These are phyloP conservation scores for Pyrenochaeta sp. DNA, from an alignment of 2,329 filamentous ascomycete species.

Conservation along the genomic window DNA sequence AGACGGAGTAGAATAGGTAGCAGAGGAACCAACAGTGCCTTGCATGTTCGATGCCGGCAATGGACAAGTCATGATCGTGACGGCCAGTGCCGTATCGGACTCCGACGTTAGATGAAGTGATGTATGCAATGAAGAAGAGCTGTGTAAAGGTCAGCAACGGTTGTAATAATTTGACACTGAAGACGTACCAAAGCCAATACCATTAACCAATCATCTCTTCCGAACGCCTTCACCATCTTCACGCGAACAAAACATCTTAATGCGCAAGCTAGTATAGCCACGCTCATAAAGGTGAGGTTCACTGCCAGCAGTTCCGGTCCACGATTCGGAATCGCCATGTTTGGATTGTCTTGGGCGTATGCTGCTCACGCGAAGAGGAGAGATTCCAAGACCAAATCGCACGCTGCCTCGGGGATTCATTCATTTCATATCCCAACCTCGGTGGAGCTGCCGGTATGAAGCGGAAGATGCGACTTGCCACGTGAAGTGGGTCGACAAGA, in stretches of 20 bases:
- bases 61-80: slow-evolving; percentile 34
- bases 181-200: slow-evolving; percentile 37
- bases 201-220: slow-evolving; percentile 48
- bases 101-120: slow-evolving; percentile 35
- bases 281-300: slow-evolving; percentile 37
- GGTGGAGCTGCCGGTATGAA: slow-evolving; percentile 25
- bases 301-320: slow-evolving; percentile 44
- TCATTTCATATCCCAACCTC: slow-evolving; percentile 22
- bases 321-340: slow-evolving; percentile 43
- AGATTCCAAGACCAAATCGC: slow-evolving; percentile 11
- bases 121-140: slow-evolving; percentile 37
- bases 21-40: slow-evolving; percentile 45
- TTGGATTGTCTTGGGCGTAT: slow-evolving; percentile 8
- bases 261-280: slow-evolving; percentile 33
- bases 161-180: background rate
- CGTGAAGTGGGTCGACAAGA: slow-evolving; percentile 28
- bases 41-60: slow-evolving; percentile 29
- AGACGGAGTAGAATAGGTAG: slow-evolving; percentile 42
- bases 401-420: slow-evolving; percentile 12
- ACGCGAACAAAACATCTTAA: slow-evolving; percentile 43
- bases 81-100: slow-evolving; percentile 42
- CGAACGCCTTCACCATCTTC: slow-evolving; percentile 46
- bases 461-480: slow-evolving; percentile 22
- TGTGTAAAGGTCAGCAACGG: slow-evolving; percentile 12
- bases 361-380: slow-evolving; percentile 5